Evolutionary conservation across 2,329 filamentous ascomycete genomes (phyloP), one percentile per base, ranked within the genome.

Genomic region (Lachnellula cervina): DNA sequence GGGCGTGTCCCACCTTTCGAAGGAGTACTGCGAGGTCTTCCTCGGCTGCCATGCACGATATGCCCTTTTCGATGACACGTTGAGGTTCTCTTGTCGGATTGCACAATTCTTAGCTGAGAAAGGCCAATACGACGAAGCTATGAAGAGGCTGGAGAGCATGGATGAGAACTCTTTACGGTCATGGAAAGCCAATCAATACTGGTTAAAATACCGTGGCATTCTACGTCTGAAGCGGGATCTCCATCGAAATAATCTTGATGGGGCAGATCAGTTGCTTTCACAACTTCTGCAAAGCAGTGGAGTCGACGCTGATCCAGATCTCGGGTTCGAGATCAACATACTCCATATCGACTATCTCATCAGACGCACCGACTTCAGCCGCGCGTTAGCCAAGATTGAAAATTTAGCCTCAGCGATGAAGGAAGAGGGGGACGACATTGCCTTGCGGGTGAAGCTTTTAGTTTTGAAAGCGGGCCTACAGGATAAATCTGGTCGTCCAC

Each of bases 111-210:
- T 87, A 5, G 80, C 82, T 8, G 81, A 85, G 55, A 79, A 76
- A 47, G 92, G 93, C 1, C 79, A 77, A 34, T 95, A 91, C 66
- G 80, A 85, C 21, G 80, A 88, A 49, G 90, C 88, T 0, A 76
- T 86, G 51, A 72, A 75, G 13, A 76, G 77, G 25, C 74, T 93
- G 46, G 79, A 86, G 52, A 73, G 75, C 28, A 71, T 90, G 17
- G 79, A 86, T 50, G 74, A 78, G 3, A 80, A 86, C 56, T 75
- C 80, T 4, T 76, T 89, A 40, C 84, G 87, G 3, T 86, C 89
- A 0, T 81, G 92, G 69, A 96, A 91, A 70, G 80, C 87, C 17
- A 85, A 87, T 60, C 89, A 95, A 63, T 86, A 87, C 67, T 83
- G 88, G 76, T 75, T 81, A 60, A 83, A 83, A 54, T 88, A 86